Percentiles rank a stretch among this genome's conserved stretches.
Conservation (phyloP, 768 basidiomycete species). For the Gloeopeniophorella convolvens region DNA sequence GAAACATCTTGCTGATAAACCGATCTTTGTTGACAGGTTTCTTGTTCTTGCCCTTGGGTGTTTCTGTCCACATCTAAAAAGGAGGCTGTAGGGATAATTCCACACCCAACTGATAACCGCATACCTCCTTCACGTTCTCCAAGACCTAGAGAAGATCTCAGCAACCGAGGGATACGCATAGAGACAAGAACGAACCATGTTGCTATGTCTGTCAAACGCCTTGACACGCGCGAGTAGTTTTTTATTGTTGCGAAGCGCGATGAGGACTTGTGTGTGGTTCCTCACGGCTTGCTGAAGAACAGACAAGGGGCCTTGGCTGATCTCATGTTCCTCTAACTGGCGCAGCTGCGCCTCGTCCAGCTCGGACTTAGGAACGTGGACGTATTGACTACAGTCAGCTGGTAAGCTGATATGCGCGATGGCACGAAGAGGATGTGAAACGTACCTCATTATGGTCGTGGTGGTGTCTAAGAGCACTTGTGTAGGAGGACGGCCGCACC, state of each 20-base stretch:
- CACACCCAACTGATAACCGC: neutral
- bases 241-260: constrained; percentile 97
- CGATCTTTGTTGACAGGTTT: constrained; percentile 99
- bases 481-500: too few relatives aligned
- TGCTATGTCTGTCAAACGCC: constrained; percentile 97
- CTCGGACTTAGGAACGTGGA: constrained; percentile 94
- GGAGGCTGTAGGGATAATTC: neutral
- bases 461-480: neutral
- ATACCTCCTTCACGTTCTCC: constrained; percentile 95
- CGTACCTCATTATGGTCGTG: constrained; percentile 19
- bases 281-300: constrained; percentile 96
- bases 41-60: constrained; percentile 97
- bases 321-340: constrained; percentile 96
- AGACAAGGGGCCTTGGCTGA: constrained; percentile 94
- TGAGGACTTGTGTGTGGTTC: constrained; percentile 96
- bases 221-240: constrained; percentile 94
- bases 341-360: constrained; percentile 95
- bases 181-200: constrained; percentile 65
- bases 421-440: neutral
- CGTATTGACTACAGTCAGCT: constrained; percentile 73
- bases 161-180: neutral
- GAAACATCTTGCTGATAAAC: constrained; percentile 99
- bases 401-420: neutral
- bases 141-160: constrained; percentile 54
- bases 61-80: constrained; percentile 95